These are phyloP conservation scores for Nyssa sinensis DNA, from an alignment of 148 eudicot genomes.

Conservation along the genomic window DNA sequence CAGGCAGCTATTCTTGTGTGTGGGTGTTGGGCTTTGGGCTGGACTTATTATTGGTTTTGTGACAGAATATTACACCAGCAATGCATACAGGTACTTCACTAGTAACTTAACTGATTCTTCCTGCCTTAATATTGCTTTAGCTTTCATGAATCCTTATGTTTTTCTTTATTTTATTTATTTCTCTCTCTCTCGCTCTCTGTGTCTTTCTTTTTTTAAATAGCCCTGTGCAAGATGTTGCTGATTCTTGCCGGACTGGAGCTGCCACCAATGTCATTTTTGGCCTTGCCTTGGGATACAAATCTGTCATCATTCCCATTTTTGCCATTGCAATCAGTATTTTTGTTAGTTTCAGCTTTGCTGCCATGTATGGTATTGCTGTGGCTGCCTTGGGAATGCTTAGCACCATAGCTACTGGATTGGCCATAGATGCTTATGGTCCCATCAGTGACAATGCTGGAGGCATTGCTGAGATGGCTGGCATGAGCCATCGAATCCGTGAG, in stretches of 20 bases:
- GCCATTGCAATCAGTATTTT: conserved; percentile 39
- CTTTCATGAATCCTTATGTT: background rate
- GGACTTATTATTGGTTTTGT: conserved; percentile 58
- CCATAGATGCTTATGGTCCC: conserved; percentile 62
- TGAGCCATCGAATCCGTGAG: conserved; percentile 59
- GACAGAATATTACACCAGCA: conserved; percentile 59
- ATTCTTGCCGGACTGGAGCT: conserved; percentile 78
- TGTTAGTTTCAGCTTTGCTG: conserved; percentile 41
- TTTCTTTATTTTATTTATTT: too few relatives aligned
- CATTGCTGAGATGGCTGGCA: conserved; percentile 66
- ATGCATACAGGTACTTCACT: conserved; percentile 47
- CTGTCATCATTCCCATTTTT: conserved; percentile 51
- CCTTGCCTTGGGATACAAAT: conserved; percentile 71
- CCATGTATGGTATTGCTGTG: conserved; percentile 39
- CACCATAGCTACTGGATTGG: conserved; percentile 60
- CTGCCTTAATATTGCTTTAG: background rate
- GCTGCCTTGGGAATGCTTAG: conserved; percentile 60
- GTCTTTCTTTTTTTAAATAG: conserved; percentile 26
- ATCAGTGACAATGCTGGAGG: conserved; percentile 65
- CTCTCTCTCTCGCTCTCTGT: too few relatives aligned
- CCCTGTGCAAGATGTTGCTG: conserved; percentile 80
- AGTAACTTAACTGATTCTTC: background rate
- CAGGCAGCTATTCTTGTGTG: conserved; percentile 59
- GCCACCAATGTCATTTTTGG: conserved; percentile 78
- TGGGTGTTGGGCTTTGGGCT: conserved; percentile 55